Percentiles rank a stretch among this genome's conserved stretches.
Evolutionary conservation across 2,329 filamentous ascomycete genomes (phyloP).

Genomic region (Xylariaceae sp.): DNA sequence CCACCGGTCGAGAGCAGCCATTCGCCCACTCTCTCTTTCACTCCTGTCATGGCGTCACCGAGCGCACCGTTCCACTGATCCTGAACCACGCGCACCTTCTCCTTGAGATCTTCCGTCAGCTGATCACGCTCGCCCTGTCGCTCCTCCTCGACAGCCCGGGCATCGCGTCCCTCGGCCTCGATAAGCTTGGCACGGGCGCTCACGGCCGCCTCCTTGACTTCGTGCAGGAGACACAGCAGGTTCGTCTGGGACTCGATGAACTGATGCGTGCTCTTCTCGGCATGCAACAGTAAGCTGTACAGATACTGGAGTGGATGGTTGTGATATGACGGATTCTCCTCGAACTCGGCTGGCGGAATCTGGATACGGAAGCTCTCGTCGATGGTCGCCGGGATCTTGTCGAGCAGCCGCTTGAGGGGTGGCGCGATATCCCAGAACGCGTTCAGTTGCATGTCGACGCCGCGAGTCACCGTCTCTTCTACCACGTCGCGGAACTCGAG

Average conservation of each 20-base stretch:
- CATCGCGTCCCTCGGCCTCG: slow-evolving; percentile 55
- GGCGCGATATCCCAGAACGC: slow-evolving; percentile 99
- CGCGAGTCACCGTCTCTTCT: slow-evolving; percentile 77
- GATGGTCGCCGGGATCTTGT: slow-evolving; percentile 60
- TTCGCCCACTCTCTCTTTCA: slow-evolving; percentile 68
- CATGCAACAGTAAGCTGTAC: slow-evolving; percentile 76
- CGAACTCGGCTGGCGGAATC: slow-evolving; percentile 72
- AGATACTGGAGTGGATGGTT: slow-evolving; percentile 85
- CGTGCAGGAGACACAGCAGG: slow-evolving; percentile 80
- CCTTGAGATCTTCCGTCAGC: slow-evolving; percentile 82
- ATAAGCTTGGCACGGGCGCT: slow-evolving; percentile 55
- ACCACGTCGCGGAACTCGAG: slow-evolving; percentile 73
- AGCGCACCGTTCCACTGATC: slow-evolving; percentile 85
- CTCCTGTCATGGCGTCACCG: slow-evolving; percentile 66
- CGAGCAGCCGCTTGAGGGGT: slow-evolving; percentile 67
- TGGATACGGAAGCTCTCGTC: slow-evolving; percentile 58
- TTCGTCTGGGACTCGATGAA: slow-evolving; percentile 96
- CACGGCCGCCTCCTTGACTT: slow-evolving; percentile 77
- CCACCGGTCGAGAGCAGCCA: slow-evolving; percentile 75
- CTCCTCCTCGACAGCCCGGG: slow-evolving; percentile 47
- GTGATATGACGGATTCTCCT: slow-evolving; percentile 79
- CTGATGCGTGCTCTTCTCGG: slow-evolving; percentile 89
- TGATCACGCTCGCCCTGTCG: slow-evolving; percentile 61
- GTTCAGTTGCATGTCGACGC: slow-evolving; percentile 84
- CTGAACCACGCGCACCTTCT: slow-evolving; percentile 86